Evolutionary conservation across 2,329 filamentous ascomycete genomes (phyloP).

Genomic region (Hymenoscyphus fructigenus): DNA sequence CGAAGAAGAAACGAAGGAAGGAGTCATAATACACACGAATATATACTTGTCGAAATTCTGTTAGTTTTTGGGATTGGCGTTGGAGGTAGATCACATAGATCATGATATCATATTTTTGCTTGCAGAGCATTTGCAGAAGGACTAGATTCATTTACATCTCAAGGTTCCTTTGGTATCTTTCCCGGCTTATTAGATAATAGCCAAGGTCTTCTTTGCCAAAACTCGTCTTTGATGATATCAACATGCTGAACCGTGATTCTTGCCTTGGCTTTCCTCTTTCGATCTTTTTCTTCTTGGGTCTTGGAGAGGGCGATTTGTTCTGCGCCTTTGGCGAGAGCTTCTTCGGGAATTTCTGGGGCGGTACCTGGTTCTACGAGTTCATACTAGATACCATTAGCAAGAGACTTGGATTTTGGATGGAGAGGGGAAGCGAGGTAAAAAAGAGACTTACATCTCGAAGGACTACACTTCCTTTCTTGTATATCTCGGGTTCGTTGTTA

Average conservation of each 20-base stretch:
- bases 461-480: conserved; percentile 87
- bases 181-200: conserved; percentile 73
- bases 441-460: conserved; percentile 61
- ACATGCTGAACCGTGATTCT: conserved; percentile 79
- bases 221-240: conserved; percentile 93
- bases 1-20: conserved; percentile 34
- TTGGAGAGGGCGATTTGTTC: conserved; percentile 64
- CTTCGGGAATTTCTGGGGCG: conserved; percentile 40
- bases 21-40: conserved; percentile 9
- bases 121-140: conserved; percentile 9
- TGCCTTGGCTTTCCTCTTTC: conserved; percentile 78
- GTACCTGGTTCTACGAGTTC: conserved; percentile 62
- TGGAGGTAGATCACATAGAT: conserved; percentile 22
- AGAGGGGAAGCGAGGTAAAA: background rate
- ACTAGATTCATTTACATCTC: conserved; percentile 18
- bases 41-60: background rate
- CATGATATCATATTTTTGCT: conserved; percentile 15
- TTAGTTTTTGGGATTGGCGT: conserved; percentile 25
- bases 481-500: conserved; percentile 92
- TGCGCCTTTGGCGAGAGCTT: conserved; percentile 47
- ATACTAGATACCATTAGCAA: conserved; percentile 49
- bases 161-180: conserved; percentile 60
- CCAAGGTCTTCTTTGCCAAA: conserved; percentile 89
- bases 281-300: conserved; percentile 79
- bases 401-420: background rate